phyloP scores from a whole-genome alignment of 1,284 basidiomycete genomes.

The Leucoagaricus sp. region DNA sequence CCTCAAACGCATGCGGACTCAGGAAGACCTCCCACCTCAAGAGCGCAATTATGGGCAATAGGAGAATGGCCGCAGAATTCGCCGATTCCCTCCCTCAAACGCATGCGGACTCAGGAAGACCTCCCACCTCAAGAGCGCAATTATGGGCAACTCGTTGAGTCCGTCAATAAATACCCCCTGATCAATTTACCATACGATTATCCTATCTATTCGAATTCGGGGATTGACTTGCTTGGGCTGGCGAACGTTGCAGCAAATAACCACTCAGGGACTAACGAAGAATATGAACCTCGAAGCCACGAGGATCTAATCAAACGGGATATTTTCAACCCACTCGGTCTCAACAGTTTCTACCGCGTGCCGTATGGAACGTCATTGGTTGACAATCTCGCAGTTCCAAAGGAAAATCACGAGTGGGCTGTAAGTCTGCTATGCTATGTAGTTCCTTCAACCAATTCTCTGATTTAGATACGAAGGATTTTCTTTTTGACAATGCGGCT shows the following conservation, averaged over 20 bases:
- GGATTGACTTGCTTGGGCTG: constrained; percentile 41
- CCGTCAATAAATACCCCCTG: constrained; percentile 36
- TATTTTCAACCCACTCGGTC: constrained; percentile 43
- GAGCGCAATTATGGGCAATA: constrained; percentile 29
- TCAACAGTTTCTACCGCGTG: constrained; percentile 40
- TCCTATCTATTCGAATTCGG: constrained; percentile 53
- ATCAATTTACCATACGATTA: constrained; percentile 43
- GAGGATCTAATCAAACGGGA: constrained; percentile 43
- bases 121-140: constrained; percentile 28
- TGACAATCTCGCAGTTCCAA: constrained; percentile 36
- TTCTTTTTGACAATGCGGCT: constrained; percentile 38
- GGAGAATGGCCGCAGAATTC: constrained; percentile 36
- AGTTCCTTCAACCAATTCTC: neutral
- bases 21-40: constrained; percentile 27
- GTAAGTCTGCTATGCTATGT: constrained; percentile 23
- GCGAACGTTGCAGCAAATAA: constrained; percentile 44
- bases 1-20: constrained; percentile 24
- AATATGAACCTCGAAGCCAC: constrained; percentile 33
- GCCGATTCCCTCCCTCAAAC: constrained; percentile 9
- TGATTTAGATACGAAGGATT: constrained; percentile 31
- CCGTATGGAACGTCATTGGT: constrained; percentile 28
- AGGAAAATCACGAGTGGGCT: constrained; percentile 30
- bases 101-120: constrained; percentile 29
- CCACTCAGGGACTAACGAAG: constrained; percentile 21
- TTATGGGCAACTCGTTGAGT: constrained; percentile 33